These are phyloP conservation scores for Pleurotus djamor DNA, from an alignment of 768 basidiomycete genomes.

Conservation along the genomic window DNA sequence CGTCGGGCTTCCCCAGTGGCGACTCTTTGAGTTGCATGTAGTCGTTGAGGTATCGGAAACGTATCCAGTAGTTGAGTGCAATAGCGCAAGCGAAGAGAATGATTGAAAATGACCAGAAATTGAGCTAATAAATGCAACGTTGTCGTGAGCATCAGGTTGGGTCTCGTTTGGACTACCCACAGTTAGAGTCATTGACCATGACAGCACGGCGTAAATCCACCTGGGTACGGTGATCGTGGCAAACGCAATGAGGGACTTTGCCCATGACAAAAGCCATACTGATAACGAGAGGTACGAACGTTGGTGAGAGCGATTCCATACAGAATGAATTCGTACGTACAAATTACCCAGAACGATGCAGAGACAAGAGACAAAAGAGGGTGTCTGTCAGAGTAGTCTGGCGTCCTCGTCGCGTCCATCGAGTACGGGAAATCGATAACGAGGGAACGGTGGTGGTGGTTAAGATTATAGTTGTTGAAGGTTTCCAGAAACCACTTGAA, in stretches of 20 bases:
- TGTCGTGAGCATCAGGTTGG: slow-evolving; percentile 1
- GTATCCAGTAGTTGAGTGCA: slow-evolving; percentile 80
- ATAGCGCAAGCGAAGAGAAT: slow-evolving; percentile 68
- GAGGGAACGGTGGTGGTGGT: slow-evolving; percentile 1
- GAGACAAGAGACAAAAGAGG: slow-evolving; percentile 76
- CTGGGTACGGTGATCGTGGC: slow-evolving; percentile 82
- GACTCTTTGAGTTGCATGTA: slow-evolving; percentile 79
- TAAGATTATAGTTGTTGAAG: background rate
- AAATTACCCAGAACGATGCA: slow-evolving; percentile 81
- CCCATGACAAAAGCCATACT: slow-evolving; percentile 87
- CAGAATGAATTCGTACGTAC: slow-evolving; percentile 42
- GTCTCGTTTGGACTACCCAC: slow-evolving; percentile 34
- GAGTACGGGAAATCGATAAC: background rate
- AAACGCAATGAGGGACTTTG: slow-evolving; percentile 70
- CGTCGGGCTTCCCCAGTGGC: slow-evolving; percentile 79
- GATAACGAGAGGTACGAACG: slow-evolving; percentile 3
- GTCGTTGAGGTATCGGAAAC: slow-evolving; percentile 75
- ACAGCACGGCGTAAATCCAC: slow-evolving; percentile 73
- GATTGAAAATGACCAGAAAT: slow-evolving; percentile 87
- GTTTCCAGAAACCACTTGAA: background rate
- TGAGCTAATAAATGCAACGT: slow-evolving; percentile 49
- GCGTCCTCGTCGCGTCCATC: slow-evolving; percentile 36
- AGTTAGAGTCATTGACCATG: slow-evolving; percentile 88
- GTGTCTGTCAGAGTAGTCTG: slow-evolving; percentile 45
- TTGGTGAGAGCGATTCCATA: background rate